phyloP scores from a whole-genome alignment of 164 flowering plant species.

The Magnolia changhungtana region DNA sequence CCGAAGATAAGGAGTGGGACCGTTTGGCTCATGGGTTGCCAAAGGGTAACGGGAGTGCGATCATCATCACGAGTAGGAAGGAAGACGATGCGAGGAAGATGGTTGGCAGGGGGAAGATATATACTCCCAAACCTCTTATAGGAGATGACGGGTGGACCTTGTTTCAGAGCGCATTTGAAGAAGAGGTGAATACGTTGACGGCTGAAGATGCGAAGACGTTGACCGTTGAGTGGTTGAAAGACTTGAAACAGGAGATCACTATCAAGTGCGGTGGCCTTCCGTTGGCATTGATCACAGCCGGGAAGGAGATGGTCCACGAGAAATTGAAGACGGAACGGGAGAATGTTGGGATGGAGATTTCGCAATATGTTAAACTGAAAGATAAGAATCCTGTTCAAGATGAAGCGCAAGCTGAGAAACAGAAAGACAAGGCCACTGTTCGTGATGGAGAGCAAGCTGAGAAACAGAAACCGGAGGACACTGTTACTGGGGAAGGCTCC shows the following conservation, averaged over 20 bases:
- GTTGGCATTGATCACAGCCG: constrained; percentile 3
- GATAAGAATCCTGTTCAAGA: background rate
- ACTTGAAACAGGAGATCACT: background rate
- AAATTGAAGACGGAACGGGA: background rate
- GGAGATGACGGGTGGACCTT: constrained; percentile 3
- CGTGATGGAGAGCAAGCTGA: background rate
- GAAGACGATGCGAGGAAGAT: constrained; percentile 10
- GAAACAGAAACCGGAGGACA: background rate
- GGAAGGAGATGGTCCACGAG: background rate
- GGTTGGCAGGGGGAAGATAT: constrained; percentile 4
- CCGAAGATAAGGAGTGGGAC: background rate
- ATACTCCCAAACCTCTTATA: constrained; percentile 2
- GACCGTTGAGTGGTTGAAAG: background rate
- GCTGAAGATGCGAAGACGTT: background rate
- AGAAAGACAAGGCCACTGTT: background rate
- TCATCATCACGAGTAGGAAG: constrained; percentile 10
- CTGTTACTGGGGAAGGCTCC: no score
- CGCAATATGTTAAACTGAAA: background rate
- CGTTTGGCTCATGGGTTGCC: constrained; percentile 15
- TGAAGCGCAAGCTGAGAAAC: background rate
- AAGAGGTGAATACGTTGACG: background rate
- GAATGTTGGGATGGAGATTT: background rate
- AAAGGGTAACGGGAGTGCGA: constrained; percentile 13
- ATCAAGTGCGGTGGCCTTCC: constrained; percentile 7
- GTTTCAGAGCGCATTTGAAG: constrained; percentile 1